Evolutionary conservation across 441 rosid genomes (phyloP).

Genomic region (Biscutella auriculata): DNA sequence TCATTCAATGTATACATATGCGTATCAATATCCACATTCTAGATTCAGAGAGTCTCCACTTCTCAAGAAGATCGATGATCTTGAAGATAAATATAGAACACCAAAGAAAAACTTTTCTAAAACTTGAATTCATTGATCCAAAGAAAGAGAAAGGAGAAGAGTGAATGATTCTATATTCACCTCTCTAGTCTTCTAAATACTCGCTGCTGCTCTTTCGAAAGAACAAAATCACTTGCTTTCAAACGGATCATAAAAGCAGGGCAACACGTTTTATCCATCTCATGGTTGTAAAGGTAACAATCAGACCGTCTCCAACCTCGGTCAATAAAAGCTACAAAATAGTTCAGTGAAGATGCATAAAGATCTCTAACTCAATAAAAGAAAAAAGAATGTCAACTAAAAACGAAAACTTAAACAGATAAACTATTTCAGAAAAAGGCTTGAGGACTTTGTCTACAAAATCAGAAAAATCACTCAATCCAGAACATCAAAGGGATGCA

Average conservation of each 20-base stretch:
- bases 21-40: background rate
- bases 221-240: constrained; percentile 60
- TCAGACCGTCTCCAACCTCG: constrained; percentile 91
- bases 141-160: background rate
- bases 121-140: background rate
- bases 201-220: constrained; percentile 73
- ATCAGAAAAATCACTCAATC: too few species aligned
- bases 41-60: constrained; percentile 72
- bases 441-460: too few species aligned
- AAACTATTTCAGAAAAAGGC: too few species aligned
- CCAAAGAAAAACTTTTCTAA: background rate
- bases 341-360: background rate
- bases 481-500: too few species aligned
- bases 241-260: constrained; percentile 84
- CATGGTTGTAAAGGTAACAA: constrained; percentile 44
- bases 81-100: too few species aligned
- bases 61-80: constrained; percentile 45
- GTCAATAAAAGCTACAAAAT: constrained; percentile 64
- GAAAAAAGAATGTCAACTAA: background rate
- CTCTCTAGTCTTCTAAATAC: constrained; percentile 57
- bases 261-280: constrained; percentile 89
- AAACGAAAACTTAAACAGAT: background rate
- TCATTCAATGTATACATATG: background rate
- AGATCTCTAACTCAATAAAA: background rate
- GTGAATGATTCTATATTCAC: constrained; percentile 21